Base-by-base conservation (phyloP, 169 alveolate species). In the Plasmodium vinckei region DNA sequence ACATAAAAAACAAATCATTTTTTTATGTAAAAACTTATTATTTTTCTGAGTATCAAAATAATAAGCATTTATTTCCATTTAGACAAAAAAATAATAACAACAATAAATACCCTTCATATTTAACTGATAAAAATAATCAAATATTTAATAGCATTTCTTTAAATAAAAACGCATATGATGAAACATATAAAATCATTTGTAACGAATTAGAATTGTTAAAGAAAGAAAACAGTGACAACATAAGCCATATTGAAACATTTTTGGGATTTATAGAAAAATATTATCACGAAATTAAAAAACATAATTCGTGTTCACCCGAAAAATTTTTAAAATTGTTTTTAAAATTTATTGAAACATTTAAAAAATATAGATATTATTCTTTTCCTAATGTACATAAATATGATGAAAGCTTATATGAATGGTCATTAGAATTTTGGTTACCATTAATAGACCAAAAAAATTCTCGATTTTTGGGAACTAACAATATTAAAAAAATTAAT, bases 391-490 rank as follows among this genome's bases (percentile, higher is more conserved):
- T 86, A 33, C 87, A 86, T 64, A 68, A 21, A 70, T 86, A 86
- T 54, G 91, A 86, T 86, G 67, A 57, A 46, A 47, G 27, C 21
- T 70, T 86, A 57, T 72, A 86, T 33, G 79, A 86, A 42, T 86
- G 91, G 91, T 86, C 91, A 6, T 51, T 86, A 70, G 60, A 68
- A 15, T 86, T 86, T 73, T 86, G 91, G 91, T 70, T 69, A 21
- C 87, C 47, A 46, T 47, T 86, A 53, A 86, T 86, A 33, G 87
- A 86, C 17, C 17, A 86, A 70, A 54, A 86, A 86, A 70, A 68
- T 23, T 86, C 91, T 21, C 44, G 60, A 86, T 86, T 86, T 65
- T 21, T 60, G 15, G 91, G 91, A 39, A 86, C 53, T 59, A 6
- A 33, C 46, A 59, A 86, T 59, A 86, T 86, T 44, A 63, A 68